These are phyloP conservation scores for Populus hybrid DNA, from an alignment of 441 rosid species.

Conservation along the genomic window DNA sequence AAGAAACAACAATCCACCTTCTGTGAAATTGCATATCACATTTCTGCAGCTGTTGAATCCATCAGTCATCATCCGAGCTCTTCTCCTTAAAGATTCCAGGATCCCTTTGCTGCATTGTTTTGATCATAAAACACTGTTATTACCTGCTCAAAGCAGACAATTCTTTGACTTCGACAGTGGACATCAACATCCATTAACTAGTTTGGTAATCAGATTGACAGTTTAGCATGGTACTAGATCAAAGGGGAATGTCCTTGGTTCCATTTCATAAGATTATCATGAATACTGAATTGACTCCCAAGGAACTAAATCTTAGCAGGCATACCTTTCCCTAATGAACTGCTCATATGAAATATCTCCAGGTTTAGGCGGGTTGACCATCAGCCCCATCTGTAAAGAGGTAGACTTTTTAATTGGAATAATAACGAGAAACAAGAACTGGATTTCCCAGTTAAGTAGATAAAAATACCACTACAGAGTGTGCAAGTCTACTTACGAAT, in stretches of 20 bases:
- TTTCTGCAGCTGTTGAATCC: constrained; percentile 98
- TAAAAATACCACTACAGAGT: not conserved
- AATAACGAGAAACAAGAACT: constrained; percentile 5
- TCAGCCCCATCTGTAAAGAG: constrained; percentile 76
- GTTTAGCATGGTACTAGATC: no score
- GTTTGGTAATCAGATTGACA: no score
- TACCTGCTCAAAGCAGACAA: constrained; percentile 2
- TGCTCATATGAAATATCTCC: constrained; percentile 92
- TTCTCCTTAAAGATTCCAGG: constrained; percentile 84
- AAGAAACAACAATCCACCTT: constrained; percentile 46
- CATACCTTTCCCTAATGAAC: constrained; percentile 74
- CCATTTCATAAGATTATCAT: not conserved
- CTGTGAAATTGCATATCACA: constrained; percentile 93
- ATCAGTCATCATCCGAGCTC: constrained; percentile 93
- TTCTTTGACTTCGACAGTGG: not conserved
- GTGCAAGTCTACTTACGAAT: constrained; percentile 58
- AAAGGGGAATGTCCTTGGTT: not conserved
- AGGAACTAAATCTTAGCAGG: constrained; percentile 5
- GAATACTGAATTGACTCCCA: not conserved
- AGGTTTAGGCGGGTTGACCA: constrained; percentile 92
- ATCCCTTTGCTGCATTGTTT: constrained; percentile 67
- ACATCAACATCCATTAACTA: not conserved
- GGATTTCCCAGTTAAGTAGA: constrained; percentile 2
- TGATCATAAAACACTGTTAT: constrained; percentile 8
- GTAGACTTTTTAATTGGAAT: not conserved